Conservation (phyloP, 2,329 filamentous ascomycete genomes). For the Atkinsonella texensis region DNA sequence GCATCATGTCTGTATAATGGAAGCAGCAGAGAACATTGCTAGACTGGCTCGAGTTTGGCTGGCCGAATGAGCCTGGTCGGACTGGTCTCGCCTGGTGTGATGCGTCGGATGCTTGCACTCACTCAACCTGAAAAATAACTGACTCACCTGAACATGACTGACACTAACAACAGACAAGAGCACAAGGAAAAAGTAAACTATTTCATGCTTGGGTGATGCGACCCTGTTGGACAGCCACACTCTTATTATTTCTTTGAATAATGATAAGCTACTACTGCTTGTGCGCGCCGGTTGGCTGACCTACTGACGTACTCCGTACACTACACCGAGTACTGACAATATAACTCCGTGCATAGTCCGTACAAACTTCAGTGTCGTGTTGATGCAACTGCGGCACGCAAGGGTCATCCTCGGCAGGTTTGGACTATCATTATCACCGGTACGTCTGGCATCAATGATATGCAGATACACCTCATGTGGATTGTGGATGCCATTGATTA, state of each 20-base stretch:
- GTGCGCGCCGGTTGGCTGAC: neutral
- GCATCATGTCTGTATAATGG: neutral
- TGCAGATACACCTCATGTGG: too few relatives aligned
- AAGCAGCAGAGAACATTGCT: neutral
- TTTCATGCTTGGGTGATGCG: neutral
- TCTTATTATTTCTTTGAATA: neutral
- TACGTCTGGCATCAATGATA: too few relatives aligned
- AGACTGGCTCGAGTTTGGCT: neutral
- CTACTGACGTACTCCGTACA: neutral
- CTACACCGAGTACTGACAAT: too few relatives aligned
- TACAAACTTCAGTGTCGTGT: too few relatives aligned
- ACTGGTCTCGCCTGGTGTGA: neutral
- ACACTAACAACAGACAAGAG: neutral
- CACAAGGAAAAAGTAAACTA: neutral
- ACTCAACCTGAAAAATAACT: too few relatives aligned
- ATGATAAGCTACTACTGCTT: too few relatives aligned
- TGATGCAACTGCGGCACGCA: too few relatives aligned
- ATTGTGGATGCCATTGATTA: too few relatives aligned
- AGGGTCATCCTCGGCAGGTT: too few relatives aligned
- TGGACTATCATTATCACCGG: neutral
- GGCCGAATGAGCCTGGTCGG: neutral
- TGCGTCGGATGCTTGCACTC: neutral
- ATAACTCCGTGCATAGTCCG: too few relatives aligned
- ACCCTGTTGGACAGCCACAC: neutral
- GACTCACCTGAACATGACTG: conserved; percentile 1